These are phyloP conservation scores for Artomyces pyxidatus DNA, from an alignment of 768 basidiomycete species.

Conservation along the genomic window DNA sequence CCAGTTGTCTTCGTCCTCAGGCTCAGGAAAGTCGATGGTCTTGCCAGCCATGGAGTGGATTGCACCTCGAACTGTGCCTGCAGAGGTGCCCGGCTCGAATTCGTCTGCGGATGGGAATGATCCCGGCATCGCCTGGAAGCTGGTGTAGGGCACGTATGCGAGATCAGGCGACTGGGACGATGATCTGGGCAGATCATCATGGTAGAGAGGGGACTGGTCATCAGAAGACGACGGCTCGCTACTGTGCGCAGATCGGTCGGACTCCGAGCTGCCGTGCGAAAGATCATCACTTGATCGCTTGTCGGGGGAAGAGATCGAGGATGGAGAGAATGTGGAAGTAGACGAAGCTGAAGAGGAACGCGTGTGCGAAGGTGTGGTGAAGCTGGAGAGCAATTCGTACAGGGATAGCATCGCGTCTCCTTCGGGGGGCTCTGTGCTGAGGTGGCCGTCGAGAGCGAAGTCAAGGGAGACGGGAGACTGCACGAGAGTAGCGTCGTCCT, in stretches of 20 bases:
- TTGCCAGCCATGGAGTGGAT: slow-evolving; percentile 10
- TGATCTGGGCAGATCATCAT: neutral
- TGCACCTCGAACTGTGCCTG: slow-evolving; percentile 33
- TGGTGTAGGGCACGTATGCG: neutral
- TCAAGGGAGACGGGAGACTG: slow-evolving; percentile 13
- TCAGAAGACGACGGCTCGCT: neutral
- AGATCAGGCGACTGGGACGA: neutral
- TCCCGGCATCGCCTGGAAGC: slow-evolving; percentile 6
- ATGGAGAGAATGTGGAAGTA: slow-evolving; percentile 23
- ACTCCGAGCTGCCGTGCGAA: neutral
- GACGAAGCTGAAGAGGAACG: slow-evolving; percentile 23
- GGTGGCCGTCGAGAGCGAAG: neutral
- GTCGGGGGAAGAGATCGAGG: neutral
- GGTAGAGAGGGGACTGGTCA: neutral
- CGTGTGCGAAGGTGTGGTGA: slow-evolving; percentile 29
- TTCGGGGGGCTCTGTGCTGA: slow-evolving; percentile 21
- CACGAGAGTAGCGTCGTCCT: neutral
- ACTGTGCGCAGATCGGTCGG: neutral
- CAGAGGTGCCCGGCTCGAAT: slow-evolving; percentile 38
- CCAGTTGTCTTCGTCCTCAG: slow-evolving; percentile 11
- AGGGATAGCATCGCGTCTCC: slow-evolving; percentile 27
- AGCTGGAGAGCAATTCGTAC: slow-evolving; percentile 25
- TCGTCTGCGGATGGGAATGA: slow-evolving; percentile 15
- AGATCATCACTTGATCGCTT: neutral
- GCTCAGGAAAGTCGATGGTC: no score